A percentile compares a stretch with the other conserved stretches of the same genome.
Conservation (phyloP, 768 basidiomycete genomes). For the Rhizopogon vesiculosus region DNA sequence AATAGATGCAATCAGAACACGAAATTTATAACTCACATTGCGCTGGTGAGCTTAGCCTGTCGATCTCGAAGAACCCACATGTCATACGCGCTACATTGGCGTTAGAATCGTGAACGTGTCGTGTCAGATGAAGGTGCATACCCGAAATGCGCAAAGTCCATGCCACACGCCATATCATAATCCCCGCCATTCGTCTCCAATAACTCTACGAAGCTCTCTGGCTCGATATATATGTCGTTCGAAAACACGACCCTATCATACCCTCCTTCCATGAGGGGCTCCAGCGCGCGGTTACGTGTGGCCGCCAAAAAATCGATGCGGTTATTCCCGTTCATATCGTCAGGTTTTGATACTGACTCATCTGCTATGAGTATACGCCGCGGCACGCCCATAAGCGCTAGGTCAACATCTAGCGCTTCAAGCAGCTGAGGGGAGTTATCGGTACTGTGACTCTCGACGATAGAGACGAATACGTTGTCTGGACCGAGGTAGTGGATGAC, state of each 20-base stretch:
- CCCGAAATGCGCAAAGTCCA: conserved; percentile 34
- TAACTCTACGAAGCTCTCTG: conserved; percentile 35
- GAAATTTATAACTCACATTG: background rate
- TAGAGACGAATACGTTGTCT: conserved; percentile 38
- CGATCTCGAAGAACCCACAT: conserved; percentile 35
- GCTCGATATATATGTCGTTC: conserved; percentile 38
- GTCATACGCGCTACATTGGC: conserved; percentile 26
- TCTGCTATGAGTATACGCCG: conserved; percentile 27
- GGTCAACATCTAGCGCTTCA: conserved; percentile 16
- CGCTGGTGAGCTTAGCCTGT: conserved; percentile 19
- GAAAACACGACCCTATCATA: conserved; percentile 37
- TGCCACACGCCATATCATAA: conserved; percentile 39
- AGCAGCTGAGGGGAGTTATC: conserved; percentile 30
- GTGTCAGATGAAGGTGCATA: conserved; percentile 3
- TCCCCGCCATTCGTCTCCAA: conserved; percentile 32
- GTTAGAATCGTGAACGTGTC: too few relatives aligned
- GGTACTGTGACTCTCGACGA: conserved; percentile 34
- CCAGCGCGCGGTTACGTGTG: conserved; percentile 37
- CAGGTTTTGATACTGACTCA: conserved; percentile 16
- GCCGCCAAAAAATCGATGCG: conserved; percentile 35
- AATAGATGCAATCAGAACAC: background rate
- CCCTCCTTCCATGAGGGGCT: conserved; percentile 35
- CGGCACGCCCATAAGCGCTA: conserved; percentile 19
- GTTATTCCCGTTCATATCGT: conserved; percentile 11
- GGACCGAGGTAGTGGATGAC: conserved; percentile 34